These are phyloP conservation scores for Smittium culicis DNA, from an alignment of 371 early-diverging fungal genomes.

Conservation along the genomic window DNA sequence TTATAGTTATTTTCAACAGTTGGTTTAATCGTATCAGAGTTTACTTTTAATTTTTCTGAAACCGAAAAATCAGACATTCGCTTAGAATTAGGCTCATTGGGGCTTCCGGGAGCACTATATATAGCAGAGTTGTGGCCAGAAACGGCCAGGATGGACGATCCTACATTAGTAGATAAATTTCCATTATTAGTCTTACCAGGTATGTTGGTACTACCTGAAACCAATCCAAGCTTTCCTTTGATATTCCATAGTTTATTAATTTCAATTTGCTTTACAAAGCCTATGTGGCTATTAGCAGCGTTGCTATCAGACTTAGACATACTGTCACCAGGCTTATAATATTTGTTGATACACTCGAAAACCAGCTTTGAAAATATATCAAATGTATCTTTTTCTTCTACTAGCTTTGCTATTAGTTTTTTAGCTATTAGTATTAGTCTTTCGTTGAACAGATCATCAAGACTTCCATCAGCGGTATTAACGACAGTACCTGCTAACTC, in stretches of 20 bases:
- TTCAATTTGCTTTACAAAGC: background rate
- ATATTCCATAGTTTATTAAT: background rate
- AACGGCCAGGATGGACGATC: too few species aligned
- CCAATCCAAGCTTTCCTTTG: background rate
- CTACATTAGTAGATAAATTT: too few species aligned
- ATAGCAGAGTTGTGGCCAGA: too few species aligned
- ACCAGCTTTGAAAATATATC: conserved; percentile 1
- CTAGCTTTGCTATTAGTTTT: background rate
- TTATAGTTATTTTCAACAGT: too few species aligned
- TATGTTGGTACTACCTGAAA: background rate
- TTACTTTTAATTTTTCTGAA: too few species aligned
- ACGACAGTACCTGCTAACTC: background rate
- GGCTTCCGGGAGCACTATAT: too few species aligned
- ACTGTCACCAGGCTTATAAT: background rate
- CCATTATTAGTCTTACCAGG: too few species aligned
- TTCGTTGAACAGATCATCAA: conserved; percentile 6
- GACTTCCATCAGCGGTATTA: background rate
- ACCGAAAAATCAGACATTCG: too few species aligned
- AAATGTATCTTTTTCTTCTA: conserved; percentile 2
- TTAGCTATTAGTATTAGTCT: background rate
- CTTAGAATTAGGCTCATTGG: too few species aligned
- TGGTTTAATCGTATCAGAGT: too few species aligned
- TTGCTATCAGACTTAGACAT: background rate
- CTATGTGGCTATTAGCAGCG: background rate
- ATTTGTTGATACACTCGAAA: background rate